Evolutionary conservation across 2,329 filamentous ascomycete species (phyloP).

Genomic region (Pyrenophora teres): DNA sequence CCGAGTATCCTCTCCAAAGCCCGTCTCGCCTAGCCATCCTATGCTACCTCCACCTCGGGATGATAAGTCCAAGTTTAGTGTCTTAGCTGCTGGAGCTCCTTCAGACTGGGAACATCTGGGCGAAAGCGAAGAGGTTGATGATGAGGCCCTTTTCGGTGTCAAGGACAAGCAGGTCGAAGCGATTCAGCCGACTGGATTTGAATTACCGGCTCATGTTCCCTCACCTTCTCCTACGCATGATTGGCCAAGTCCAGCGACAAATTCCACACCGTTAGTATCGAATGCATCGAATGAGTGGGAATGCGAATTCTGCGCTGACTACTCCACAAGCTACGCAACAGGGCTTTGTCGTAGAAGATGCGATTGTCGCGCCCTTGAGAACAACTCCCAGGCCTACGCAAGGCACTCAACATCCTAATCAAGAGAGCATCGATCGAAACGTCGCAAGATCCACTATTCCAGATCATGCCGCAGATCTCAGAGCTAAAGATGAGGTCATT

Average conservation of each 20-base stretch:
- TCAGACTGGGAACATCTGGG: constrained; percentile 49
- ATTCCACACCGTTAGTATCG: constrained; percentile 20
- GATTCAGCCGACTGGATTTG: constrained; percentile 33
- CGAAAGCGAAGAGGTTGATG: constrained; percentile 40
- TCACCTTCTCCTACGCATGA: constrained; percentile 33
- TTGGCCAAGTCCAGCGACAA: constrained; percentile 40
- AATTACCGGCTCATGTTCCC: constrained; percentile 34
- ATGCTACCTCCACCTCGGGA: constrained; percentile 35
- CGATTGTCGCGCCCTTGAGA: constrained; percentile 19
- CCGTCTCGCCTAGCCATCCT: constrained; percentile 21
- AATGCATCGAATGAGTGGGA: constrained; percentile 14
- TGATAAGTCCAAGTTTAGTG: constrained; percentile 38
- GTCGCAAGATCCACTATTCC: background rate
- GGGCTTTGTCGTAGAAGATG: constrained; percentile 28
- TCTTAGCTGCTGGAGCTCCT: constrained; percentile 41
- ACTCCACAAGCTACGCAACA: constrained; percentile 25
- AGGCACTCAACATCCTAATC: constrained; percentile 11
- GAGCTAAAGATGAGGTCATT: constrained; percentile 36
- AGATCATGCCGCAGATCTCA: constrained; percentile 31
- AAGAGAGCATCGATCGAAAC: background rate
- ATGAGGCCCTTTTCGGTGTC: constrained; percentile 39
- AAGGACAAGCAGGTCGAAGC: constrained; percentile 28
- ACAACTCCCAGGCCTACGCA: constrained; percentile 27
- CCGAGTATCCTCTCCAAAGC: constrained; percentile 33
- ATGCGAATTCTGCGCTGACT: constrained; percentile 40